Base-by-base conservation (phyloP, 2,329 filamentous ascomycete species). In the Juglanconis juglandina region DNA sequence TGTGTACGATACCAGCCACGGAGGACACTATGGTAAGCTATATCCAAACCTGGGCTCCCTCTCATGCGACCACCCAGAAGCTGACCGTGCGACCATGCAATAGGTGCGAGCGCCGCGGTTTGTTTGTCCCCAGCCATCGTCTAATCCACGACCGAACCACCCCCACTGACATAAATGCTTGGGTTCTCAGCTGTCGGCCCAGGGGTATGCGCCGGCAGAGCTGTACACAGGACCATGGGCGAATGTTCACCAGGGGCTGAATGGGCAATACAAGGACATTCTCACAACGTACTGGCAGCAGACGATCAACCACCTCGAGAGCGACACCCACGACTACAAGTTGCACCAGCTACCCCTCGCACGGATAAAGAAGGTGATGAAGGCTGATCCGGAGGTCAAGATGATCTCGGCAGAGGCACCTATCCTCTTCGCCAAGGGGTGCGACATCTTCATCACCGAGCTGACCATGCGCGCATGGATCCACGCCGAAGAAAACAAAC, bases 321-420 rank as follows among this genome's bases (percentile, higher is more conserved):
- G 85, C 62, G 95, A 98, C 69, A 92, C 90, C 53, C 95, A 99
- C 75, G 95, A 99, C 76, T 99, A 98, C 83, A 99, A 99, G 77
- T 85, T 98, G 59, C 95, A 99, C 74, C 95, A 98, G 75, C 83
- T 99, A 44, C 95, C 95, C 1, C 83, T 99, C 46, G 95, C 95
- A n/a, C 89, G 95, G 58, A 99, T 99, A 79, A 99, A 99, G 82
- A 99, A 99, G 76, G 95, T 99, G 66, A 99, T 99, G 95, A 99
- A 99, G 78, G 95, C 95, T 1, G 95, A 99, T 68, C 95, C 95
- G 0, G 95, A 99, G 70, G 95, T 99, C 52, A 99, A 99, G 81
- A 99, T 99, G 95, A 99, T 99, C 65, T 98, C 93, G 4, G 95
- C 95, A 8, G 95, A 99, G 77, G 95, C 95, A 1, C 95, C 95